A percentile compares a stretch with the other conserved stretches of the same genome.
Evolutionary conservation across 176 grass and related monocot species (phyloP).

Genomic region (Carex scoparia): DNA sequence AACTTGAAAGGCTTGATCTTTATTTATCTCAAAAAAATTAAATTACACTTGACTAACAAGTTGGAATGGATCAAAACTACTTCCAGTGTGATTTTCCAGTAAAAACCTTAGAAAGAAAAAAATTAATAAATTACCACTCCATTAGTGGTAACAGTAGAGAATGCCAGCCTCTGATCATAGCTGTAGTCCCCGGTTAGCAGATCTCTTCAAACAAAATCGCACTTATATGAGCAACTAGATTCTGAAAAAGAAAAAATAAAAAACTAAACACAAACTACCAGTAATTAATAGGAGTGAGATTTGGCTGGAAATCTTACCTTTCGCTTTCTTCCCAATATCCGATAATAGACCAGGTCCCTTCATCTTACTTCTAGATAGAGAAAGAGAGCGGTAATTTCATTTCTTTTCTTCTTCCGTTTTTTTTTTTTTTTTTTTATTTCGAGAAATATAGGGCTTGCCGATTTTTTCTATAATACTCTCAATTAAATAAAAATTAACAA

Average conservation of each 20-base stretch:
- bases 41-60: background rate
- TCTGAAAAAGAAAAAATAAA: background rate
- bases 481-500: too few relatives aligned
- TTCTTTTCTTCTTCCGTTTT: background rate
- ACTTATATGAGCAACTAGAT: background rate
- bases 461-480: too few relatives aligned
- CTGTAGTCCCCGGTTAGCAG: slow-evolving; percentile 89
- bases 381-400: background rate
- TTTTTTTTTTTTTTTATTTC: background rate
- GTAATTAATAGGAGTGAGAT: background rate
- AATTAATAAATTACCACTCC: slow-evolving; percentile 57
- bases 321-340: slow-evolving; percentile 1
- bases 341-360: slow-evolving; percentile 6
- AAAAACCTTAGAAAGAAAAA: background rate
- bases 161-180: slow-evolving; percentile 82
- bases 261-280: background rate
- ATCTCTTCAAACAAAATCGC: slow-evolving; percentile 37
- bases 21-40: too few relatives aligned
- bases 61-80: background rate
- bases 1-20: too few relatives aligned
- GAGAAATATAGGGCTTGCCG: background rate
- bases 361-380: background rate
- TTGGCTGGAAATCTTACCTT: background rate
- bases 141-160: slow-evolving; percentile 57
- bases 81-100: background rate